phyloP scores from a whole-genome alignment of 2,329 filamentous ascomycete genomes.

The Drechslerella coelobrocha region DNA sequence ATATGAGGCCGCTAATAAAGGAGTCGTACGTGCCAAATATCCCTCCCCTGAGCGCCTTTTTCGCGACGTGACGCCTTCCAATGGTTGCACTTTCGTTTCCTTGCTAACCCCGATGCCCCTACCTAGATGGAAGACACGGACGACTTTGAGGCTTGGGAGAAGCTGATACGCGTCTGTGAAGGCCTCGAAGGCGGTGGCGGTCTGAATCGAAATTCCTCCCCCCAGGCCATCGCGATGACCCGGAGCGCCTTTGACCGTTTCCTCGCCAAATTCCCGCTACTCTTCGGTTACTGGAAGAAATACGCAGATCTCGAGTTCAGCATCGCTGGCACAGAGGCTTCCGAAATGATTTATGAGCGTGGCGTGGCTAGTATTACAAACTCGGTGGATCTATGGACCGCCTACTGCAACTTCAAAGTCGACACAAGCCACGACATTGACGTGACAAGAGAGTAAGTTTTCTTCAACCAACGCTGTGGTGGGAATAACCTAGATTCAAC shows the following conservation, averaged over 20 bases:
- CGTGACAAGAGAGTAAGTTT: slow-evolving; percentile 99
- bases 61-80: background rate
- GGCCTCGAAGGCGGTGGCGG: slow-evolving; percentile 77
- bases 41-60: background rate
- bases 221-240: slow-evolving; percentile 85
- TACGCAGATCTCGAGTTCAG: slow-evolving; percentile 98
- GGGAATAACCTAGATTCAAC: slow-evolving; percentile 48
- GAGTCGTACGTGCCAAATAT: slow-evolving; percentile 42
- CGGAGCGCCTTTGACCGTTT: slow-evolving; percentile 91
- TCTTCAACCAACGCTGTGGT: slow-evolving; percentile 30
- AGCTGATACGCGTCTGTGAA: slow-evolving; percentile 82
- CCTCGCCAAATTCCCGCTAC: slow-evolving; percentile 88
- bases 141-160: slow-evolving; percentile 94
- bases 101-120: background rate
- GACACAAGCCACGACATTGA: slow-evolving; percentile 94
- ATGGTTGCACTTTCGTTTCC: too few species aligned
- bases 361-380: slow-evolving; percentile 90
- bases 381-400: slow-evolving; percentile 95
- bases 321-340: slow-evolving; percentile 93
- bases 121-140: slow-evolving; percentile 73
- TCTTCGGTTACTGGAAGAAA: slow-evolving; percentile 99
- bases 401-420: slow-evolving; percentile 97
- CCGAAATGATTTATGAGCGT: slow-evolving; percentile 97
- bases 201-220: slow-evolving; percentile 94
- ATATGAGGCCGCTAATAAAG: slow-evolving; percentile 54